A percentile compares a stretch with the other conserved stretches of the same genome.
Conservation (phyloP, 345 rosid genomes). For the Linum trigynum region DNA sequence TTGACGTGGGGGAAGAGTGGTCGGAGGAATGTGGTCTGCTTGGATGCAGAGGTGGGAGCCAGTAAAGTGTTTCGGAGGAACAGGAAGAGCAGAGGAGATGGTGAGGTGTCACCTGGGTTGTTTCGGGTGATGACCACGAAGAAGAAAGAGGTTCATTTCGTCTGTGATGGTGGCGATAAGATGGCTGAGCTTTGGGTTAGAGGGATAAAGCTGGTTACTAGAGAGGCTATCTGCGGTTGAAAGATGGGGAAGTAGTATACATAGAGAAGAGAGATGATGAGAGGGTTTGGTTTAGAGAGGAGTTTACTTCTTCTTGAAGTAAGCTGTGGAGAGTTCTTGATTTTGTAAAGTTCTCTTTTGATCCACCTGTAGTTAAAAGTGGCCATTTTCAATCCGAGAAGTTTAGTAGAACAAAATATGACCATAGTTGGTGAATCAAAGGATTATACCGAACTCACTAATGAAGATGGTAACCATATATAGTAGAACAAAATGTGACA, state of each 20-base stretch:
- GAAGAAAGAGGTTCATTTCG: constrained; percentile 76
- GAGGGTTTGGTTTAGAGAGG: constrained; percentile 1
- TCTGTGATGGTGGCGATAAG: constrained; percentile 62
- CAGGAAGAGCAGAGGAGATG: constrained; percentile 30
- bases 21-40: constrained; percentile 56
- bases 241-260: neutral
- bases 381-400: neutral
- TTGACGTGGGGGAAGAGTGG: constrained; percentile 77
- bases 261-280: constrained; percentile 8
- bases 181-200: constrained; percentile 87
- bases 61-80: constrained; percentile 46
- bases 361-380: constrained; percentile 26
- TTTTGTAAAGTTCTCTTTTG: constrained; percentile 23
- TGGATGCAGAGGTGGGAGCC: constrained; percentile 50
- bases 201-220: constrained; percentile 78
- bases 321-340: neutral
- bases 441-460: too few relatives aligned
- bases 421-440: too few relatives aligned
- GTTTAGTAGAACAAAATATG: too few relatives aligned
- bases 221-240: constrained; percentile 38
- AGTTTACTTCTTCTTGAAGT: constrained; percentile 29
- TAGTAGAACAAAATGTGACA: too few relatives aligned
- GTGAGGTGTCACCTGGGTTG: constrained; percentile 38
- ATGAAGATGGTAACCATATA: too few relatives aligned
- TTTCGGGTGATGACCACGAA: constrained; percentile 61